phyloP scores from a whole-genome alignment of 768 basidiomycete species.

The Tephrocybe rancida region DNA sequence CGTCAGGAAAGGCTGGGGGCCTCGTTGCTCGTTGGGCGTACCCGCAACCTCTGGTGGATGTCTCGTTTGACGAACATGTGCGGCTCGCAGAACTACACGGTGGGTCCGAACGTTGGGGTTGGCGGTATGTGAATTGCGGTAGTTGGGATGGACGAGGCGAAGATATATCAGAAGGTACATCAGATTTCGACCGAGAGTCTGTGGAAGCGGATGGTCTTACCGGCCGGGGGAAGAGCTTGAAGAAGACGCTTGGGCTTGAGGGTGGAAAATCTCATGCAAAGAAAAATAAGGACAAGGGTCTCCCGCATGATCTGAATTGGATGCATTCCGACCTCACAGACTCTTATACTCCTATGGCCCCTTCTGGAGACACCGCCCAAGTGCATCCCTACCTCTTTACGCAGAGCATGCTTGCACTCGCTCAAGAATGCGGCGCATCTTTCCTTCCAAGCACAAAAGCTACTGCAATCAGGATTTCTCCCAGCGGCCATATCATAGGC shows the following conservation, averaged over 20 bases:
- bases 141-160: constrained; percentile 72
- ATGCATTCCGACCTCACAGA: constrained; percentile 60
- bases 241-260: constrained; percentile 56
- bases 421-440: constrained; percentile 52
- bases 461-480: constrained; percentile 37
- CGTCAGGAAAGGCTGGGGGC: constrained; percentile 84
- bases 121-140: constrained; percentile 73
- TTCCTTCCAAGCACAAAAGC: constrained; percentile 47
- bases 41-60: constrained; percentile 64
- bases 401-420: constrained; percentile 67
- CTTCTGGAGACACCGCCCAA: constrained; percentile 64
- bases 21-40: constrained; percentile 88
- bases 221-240: constrained; percentile 41
- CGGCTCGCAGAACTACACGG: constrained; percentile 68
- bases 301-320: constrained; percentile 58
- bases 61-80: constrained; percentile 78
- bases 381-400: constrained; percentile 80
- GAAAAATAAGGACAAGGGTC: constrained; percentile 30
- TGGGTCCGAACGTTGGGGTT: constrained; percentile 80
- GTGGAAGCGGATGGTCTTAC: constrained; percentile 17
- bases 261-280: constrained; percentile 22
- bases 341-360: constrained; percentile 62
- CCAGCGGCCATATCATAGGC: constrained; percentile 45
- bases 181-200: constrained; percentile 29
- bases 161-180: constrained; percentile 17